A percentile compares a stretch with the other conserved stretches of the same genome.
These are phyloP conservation scores for Arabidopsis hybrid DNA, from an alignment of 441 rosid genomes.

Conservation along the genomic window DNA sequence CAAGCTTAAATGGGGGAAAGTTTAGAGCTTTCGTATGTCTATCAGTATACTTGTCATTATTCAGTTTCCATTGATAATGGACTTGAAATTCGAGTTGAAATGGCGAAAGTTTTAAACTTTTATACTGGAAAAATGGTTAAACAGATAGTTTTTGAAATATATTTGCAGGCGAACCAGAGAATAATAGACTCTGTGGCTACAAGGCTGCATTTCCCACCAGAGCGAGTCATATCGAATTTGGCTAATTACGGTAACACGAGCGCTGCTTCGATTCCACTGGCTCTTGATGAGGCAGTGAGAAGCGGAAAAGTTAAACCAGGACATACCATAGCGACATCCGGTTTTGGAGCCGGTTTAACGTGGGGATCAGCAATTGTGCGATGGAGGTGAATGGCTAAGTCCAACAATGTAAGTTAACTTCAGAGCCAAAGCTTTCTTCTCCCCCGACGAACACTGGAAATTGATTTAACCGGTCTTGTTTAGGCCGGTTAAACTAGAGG, in stretches of 20 bases:
- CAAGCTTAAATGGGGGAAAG: neutral
- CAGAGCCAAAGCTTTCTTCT: constrained; percentile 18
- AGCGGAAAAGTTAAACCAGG: constrained; percentile 88
- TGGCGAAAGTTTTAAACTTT: constrained; percentile 1
- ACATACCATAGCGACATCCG: constrained; percentile 80
- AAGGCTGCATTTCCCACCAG: constrained; percentile 75
- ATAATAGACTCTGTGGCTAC: constrained; percentile 90
- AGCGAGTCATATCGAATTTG: constrained; percentile 77
- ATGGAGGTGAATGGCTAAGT: constrained; percentile 62
- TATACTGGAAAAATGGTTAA: neutral
- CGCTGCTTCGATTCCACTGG: constrained; percentile 92
- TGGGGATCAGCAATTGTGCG: constrained; percentile 89
- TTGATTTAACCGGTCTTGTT: constrained; percentile 24
- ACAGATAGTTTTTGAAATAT: neutral
- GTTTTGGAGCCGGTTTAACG: constrained; percentile 95
- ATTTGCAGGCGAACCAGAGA: constrained; percentile 91
- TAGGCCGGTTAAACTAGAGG: constrained; percentile 20
- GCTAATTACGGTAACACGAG: constrained; percentile 94
- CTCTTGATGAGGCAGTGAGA: constrained; percentile 91
- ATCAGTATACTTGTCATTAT: neutral
- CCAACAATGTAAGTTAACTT: constrained; percentile 21
- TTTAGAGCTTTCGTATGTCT: neutral
- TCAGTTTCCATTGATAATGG: neutral
- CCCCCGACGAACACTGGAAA: constrained; percentile 16
- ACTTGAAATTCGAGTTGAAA: neutral